Percentiles rank a stretch among this genome's conserved stretches.
These are phyloP conservation scores for Auxenochlorella protothecoides DNA, from an alignment of 139 green algal genomes.

Conservation along the genomic window DNA sequence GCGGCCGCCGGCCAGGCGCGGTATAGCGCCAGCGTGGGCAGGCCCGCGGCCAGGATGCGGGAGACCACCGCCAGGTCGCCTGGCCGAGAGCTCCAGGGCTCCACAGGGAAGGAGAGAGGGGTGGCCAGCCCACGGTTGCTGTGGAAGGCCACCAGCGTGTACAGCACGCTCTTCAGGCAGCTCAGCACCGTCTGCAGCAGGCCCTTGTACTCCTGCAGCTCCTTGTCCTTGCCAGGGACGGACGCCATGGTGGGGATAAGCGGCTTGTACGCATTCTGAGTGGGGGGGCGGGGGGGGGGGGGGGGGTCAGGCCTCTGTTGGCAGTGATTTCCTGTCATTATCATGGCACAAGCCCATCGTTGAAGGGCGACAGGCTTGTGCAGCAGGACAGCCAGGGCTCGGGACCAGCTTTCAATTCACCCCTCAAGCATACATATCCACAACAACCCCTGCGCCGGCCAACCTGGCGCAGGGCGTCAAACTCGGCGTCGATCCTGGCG, in stretches of 20 bases:
- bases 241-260: no score
- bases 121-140: slow-evolving; percentile 19
- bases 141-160: slow-evolving; percentile 26
- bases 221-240: slow-evolving; percentile 2
- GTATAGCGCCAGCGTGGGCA: slow-evolving; percentile 5
- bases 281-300: no score
- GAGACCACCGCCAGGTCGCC: slow-evolving; percentile 20
- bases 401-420: no score
- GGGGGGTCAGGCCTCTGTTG: no score
- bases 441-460: no score
- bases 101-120: slow-evolving; percentile 14
- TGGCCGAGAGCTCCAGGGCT: slow-evolving; percentile 13
- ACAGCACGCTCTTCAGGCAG: slow-evolving; percentile 27
- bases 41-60: slow-evolving; percentile 16
- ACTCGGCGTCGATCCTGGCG: no score
- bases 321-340: no score
- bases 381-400: no score
- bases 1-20: background rate
- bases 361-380: no score
- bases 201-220: slow-evolving; percentile 40
- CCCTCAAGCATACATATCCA: no score
- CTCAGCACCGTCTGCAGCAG: slow-evolving; percentile 39
- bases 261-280: no score
- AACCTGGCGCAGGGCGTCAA: no score
- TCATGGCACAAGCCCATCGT: background rate